Evolutionary conservation across 495 filamentous ascomycete species (phyloP).

Genomic region (Daldinia loculata): DNA sequence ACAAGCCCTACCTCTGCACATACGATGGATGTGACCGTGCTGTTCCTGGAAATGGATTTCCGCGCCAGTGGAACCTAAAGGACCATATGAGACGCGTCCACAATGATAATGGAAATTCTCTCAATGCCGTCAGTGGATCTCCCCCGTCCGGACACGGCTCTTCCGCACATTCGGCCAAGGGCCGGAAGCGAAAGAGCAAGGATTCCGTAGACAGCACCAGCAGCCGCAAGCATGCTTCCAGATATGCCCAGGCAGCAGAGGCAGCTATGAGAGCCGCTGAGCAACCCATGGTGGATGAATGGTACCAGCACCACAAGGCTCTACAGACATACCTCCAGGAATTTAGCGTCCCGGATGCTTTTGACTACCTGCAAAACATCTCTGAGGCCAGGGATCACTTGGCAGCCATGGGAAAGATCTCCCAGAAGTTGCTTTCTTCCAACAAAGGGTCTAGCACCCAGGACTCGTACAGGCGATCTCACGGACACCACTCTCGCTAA

Average conservation of each 20-base stretch:
- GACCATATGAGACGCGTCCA: slow-evolving; percentile 96
- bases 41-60: slow-evolving; percentile 82
- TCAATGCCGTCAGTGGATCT: slow-evolving; percentile 44
- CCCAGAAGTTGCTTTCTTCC: slow-evolving; percentile 41
- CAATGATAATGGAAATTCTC: slow-evolving; percentile 68
- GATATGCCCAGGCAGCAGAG: slow-evolving; percentile 42
- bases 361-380: slow-evolving; percentile 54
- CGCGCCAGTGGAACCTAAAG: slow-evolving; percentile 88
- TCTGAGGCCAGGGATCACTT: slow-evolving; percentile 56
- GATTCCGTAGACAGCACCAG: slow-evolving; percentile 53
- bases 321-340: slow-evolving; percentile 54
- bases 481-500: slow-evolving; percentile 45
- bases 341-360: slow-evolving; percentile 56
- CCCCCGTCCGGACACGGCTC: slow-evolving; percentile 49
- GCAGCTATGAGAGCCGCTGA: slow-evolving; percentile 44
- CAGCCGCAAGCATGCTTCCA: slow-evolving; percentile 54
- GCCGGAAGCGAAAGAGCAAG: slow-evolving; percentile 61
- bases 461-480: slow-evolving; percentile 44
- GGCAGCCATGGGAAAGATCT: slow-evolving; percentile 55
- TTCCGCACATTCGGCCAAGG: slow-evolving; percentile 49
- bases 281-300: slow-evolving; percentile 53
- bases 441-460: slow-evolving; percentile 41
- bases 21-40: slow-evolving; percentile 86
- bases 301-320: slow-evolving; percentile 59
- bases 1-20: slow-evolving; percentile 85